Conservation (phyloP, 345 rosid genomes). For the Viola odorata region DNA sequence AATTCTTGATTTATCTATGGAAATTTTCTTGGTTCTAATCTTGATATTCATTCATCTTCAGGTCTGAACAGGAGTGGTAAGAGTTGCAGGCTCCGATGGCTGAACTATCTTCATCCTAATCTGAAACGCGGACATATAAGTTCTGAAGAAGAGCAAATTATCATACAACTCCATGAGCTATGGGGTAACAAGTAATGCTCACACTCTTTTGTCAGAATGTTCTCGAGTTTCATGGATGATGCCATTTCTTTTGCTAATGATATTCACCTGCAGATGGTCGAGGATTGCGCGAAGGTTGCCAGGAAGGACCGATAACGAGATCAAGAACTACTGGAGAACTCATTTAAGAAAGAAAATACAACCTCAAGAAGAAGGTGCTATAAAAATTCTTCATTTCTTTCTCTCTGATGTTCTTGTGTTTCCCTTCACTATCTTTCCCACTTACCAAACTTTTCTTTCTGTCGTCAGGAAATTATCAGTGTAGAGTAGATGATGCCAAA, state of each 20-base stretch:
- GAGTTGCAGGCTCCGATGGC: conserved; percentile 73
- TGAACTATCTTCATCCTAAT: conserved; percentile 60
- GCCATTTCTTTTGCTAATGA: not conserved
- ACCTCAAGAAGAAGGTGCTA: conserved; percentile 35
- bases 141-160: conserved; percentile 50
- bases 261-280: conserved; percentile 39
- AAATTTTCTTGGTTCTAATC: not conserved
- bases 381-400: not conserved
- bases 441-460: not conserved
- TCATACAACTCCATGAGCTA: conserved; percentile 45
- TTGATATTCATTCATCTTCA: conserved; percentile 7
- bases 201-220: not conserved
- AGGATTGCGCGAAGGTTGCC: conserved; percentile 65
- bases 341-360: conserved; percentile 43
- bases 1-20: not conserved
- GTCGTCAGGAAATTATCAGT: conserved; percentile 11
- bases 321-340: conserved; percentile 74
- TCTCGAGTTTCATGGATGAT: not conserved
- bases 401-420: not conserved
- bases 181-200: conserved; percentile 73
- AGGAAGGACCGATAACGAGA: conserved; percentile 68
- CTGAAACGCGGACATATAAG: conserved; percentile 53
- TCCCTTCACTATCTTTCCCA: not conserved
- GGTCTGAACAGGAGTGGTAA: conserved; percentile 68
- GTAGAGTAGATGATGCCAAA: conserved; percentile 5